Evolutionary conservation across 2,329 filamentous ascomycete species (phyloP), one percentile per base, ranked within the genome.

Genomic region (Aspergillus sp.): DNA sequence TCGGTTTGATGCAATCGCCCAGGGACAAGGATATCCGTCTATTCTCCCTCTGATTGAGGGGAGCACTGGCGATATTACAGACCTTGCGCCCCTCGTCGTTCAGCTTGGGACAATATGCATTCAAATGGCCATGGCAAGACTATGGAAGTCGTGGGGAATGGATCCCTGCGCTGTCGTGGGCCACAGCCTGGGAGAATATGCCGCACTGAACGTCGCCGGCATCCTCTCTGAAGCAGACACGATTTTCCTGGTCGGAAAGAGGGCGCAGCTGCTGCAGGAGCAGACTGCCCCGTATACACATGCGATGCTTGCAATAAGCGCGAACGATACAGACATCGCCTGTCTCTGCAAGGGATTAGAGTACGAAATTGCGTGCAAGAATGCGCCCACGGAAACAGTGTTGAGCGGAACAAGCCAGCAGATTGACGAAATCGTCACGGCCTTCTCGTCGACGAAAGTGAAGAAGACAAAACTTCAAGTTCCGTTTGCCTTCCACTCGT

Each of bases 141-240:
- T 48, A 2, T 55, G 46, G 49, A 14, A 5, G 2, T 33, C 39
- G 2, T 44, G 38, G 28, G 43, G 43, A 2, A 34, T 55, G 1
- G 25, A 13, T 6, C 51, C 53, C 5, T 15, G 3, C 12, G 37
- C 33, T 1, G 48, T 54, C 10, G 30, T 55, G n/a, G 54, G 54
- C 4, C 52, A 49, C 30, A 57, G 53, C 28, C 33, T 59, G 0
- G 55, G 55, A 3, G 52, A 58, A 29, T 57, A 54, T 36, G 44
- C 53, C 5, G 52, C 53, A 1, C 25, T 57, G 2, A 17, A 41
- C 15, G 42, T 33, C 2, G 45, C 52, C 1, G 53, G 52, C 3
- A 48, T 52, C 0, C 22, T 57, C 1, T 45, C 45, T 1, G 38
- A 27, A 1, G 27, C 16, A 3, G 51, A 57, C 24, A 33, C 48